A percentile compares a stretch with the other conserved stretches of the same genome.
Evolutionary conservation across 352 stramenopile genomes (phyloP).

Genomic region (Globisporangium perplexum): DNA sequence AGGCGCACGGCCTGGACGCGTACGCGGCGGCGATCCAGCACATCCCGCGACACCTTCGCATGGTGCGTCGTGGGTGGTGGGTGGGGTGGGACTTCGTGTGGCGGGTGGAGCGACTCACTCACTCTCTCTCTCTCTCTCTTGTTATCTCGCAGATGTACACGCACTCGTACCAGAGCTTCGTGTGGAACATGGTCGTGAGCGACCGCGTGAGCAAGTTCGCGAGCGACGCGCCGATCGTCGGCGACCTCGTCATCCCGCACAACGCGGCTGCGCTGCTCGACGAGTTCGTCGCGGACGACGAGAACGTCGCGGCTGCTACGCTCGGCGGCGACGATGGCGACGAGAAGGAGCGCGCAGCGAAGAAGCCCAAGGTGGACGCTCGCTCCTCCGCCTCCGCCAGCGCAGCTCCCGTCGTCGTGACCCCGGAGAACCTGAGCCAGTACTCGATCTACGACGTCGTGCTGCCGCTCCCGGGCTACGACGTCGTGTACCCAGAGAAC

Average conservation of each 20-base stretch:
- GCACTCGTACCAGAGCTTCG: slow-evolving; percentile 93
- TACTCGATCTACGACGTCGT: slow-evolving; percentile 95
- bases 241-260: slow-evolving; percentile 87
- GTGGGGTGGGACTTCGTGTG: not conserved
- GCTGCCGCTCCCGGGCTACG: slow-evolving; percentile 93
- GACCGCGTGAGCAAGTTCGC: slow-evolving; percentile 80
- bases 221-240: slow-evolving; percentile 61
- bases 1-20: slow-evolving; percentile 45
- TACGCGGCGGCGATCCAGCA: slow-evolving; percentile 63
- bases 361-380: slow-evolving; percentile 30
- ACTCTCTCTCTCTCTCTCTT: not conserved
- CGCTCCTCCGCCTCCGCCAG: not conserved
- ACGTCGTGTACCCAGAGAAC: slow-evolving; percentile 87
- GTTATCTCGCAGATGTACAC: slow-evolving; percentile 67
- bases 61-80: slow-evolving; percentile 28
- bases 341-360: slow-evolving; percentile 14
- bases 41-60: slow-evolving; percentile 82
- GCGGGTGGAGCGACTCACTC: not conserved
- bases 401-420: slow-evolving; percentile 47
- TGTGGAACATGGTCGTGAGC: slow-evolving; percentile 94
- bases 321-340: slow-evolving; percentile 23
- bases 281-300: slow-evolving; percentile 27
- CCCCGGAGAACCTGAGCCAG: slow-evolving; percentile 82
- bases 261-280: slow-evolving; percentile 13
- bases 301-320: not conserved